phyloP scores from a whole-genome alignment of 495 filamentous ascomycete genomes.

The Penicillium arizonense region DNA sequence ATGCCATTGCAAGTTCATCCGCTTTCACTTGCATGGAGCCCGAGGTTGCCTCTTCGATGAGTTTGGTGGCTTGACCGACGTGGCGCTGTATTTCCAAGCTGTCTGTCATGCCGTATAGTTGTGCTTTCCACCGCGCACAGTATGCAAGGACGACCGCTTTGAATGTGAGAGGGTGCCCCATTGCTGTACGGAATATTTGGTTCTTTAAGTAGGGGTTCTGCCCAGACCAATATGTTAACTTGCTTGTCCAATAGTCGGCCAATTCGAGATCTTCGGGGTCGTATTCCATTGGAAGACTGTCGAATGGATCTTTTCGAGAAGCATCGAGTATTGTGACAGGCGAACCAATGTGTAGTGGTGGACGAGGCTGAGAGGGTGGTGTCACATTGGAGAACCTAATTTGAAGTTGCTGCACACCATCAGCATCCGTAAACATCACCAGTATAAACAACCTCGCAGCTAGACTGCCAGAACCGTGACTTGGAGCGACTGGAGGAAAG shows the following conservation, averaged over 20 bases:
- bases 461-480: neutral
- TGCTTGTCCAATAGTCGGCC: conserved; percentile 36
- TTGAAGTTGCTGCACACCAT: conserved; percentile 16
- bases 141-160: conserved; percentile 39
- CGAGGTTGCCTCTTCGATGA: conserved; percentile 25
- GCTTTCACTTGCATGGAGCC: conserved; percentile 20
- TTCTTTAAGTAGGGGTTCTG: conserved; percentile 40
- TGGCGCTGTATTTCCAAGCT: conserved; percentile 27
- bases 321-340: conserved; percentile 31
- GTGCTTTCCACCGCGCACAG: conserved; percentile 38
- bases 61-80: conserved; percentile 19
- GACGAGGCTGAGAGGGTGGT: conserved; percentile 7
- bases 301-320: conserved; percentile 36
- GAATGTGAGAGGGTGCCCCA: conserved; percentile 37
- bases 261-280: conserved; percentile 29
- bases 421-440: neutral
- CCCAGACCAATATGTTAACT: conserved; percentile 46
- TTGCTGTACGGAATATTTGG: conserved; percentile 34
- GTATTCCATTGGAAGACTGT: conserved; percentile 24
- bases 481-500: neutral
- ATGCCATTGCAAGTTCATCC: conserved; percentile 33
- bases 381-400: conserved; percentile 16
- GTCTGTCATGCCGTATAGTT: conserved; percentile 22
- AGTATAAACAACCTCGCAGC: neutral
- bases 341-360: conserved; percentile 14